These are phyloP conservation scores for Chaetomiaceae sp. DNA, from an alignment of 2,329 filamentous ascomycete species.

Conservation along the genomic window DNA sequence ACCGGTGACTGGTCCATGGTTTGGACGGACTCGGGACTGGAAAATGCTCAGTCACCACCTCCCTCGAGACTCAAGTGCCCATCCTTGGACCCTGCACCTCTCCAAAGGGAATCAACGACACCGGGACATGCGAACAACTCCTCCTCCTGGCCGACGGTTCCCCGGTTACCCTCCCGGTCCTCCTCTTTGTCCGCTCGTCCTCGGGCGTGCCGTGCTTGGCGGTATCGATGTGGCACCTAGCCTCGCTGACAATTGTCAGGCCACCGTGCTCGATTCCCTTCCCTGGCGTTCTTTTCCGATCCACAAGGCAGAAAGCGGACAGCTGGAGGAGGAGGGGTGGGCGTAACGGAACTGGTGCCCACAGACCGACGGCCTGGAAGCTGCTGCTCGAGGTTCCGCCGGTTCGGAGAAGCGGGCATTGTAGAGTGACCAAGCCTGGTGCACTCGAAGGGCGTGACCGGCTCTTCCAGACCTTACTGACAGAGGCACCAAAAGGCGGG, in stretches of 20 bases:
- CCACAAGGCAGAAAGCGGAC: constrained; percentile 1
- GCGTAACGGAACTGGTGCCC: not conserved
- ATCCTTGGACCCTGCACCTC: not conserved
- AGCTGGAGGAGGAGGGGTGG: not conserved
- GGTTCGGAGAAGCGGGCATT: not conserved
- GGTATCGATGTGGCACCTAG: not conserved
- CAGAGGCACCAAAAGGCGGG: not conserved
- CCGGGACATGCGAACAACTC: not conserved
- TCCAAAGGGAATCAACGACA: not conserved
- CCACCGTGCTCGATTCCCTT: not conserved
- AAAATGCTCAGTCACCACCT: not conserved
- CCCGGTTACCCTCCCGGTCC: not conserved
- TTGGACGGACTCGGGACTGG: not conserved
- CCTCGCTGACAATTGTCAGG: not conserved
- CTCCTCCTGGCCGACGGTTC: not conserved
- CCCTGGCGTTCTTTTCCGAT: not conserved
- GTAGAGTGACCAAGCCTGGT: not conserved
- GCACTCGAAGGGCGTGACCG: not conserved
- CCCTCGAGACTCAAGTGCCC: not conserved
- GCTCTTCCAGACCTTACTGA: not conserved
- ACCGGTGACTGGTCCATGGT: not conserved
- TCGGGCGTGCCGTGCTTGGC: not conserved
- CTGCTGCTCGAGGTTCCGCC: not conserved
- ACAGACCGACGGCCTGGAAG: not conserved
- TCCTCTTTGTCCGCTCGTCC: not conserved